Conservation (phyloP, 345 rosid species). For the Salix viminalis region DNA sequence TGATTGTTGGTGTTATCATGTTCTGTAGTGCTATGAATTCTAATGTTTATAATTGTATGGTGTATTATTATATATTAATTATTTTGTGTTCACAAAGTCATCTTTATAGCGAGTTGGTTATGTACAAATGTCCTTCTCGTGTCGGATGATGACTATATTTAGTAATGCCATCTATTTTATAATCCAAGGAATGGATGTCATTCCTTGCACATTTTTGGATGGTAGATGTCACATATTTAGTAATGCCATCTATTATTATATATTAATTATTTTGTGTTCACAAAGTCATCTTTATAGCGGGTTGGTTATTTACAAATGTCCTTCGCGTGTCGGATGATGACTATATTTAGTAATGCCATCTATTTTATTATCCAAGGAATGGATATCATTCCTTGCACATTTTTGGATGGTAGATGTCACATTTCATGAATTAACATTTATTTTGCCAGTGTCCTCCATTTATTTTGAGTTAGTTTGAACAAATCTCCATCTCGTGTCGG, state of each 20-base stretch:
- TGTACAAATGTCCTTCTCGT: not conserved
- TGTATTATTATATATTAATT: not conserved
- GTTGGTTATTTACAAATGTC: not conserved
- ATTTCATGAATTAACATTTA: not conserved
- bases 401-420: constrained; percentile 27
- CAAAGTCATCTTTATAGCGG: not conserved
- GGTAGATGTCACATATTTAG: not conserved
- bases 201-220: not conserved
- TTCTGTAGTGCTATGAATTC: not conserved
- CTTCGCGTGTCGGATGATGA: constrained; percentile 40
- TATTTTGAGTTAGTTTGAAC: constrained; percentile 17
- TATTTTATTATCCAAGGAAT: constrained; percentile 3
- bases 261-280: not conserved
- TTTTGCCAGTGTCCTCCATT: too few species aligned
- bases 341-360: constrained; percentile 21
- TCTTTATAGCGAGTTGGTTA: constrained; percentile 39
- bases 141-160: not conserved
- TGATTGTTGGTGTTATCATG: not conserved
- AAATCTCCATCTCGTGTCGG: not conserved
- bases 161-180: not conserved
- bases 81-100: constrained; percentile 10
- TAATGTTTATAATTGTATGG: not conserved
- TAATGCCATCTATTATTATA: not conserved
- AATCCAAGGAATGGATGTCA: not conserved
- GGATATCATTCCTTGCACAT: not conserved